Evolutionary conservation across 2,329 filamentous ascomycete genomes (phyloP), one percentile per base, ranked within the genome.

Genomic region (Xylaria sp.): DNA sequence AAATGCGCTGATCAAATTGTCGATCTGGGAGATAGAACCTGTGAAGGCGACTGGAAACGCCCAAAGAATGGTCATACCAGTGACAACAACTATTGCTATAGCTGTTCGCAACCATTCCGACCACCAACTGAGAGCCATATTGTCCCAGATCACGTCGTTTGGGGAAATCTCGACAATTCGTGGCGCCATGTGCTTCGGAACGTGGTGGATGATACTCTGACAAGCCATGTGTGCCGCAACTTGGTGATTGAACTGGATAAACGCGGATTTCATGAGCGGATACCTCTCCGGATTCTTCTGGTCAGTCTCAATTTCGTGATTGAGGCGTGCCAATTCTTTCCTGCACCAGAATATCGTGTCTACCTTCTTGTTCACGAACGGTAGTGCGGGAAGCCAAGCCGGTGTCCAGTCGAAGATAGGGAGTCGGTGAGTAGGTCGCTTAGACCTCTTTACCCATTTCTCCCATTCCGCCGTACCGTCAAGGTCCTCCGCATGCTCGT

Each of bases 181-280:
- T 0, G 94, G 94, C 1, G 91, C 83, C 94, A 99, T 99, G 51
- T 96, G 90, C 67, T 90, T 90, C 1, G 94, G 94, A 0, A 96
- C 75, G 69, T 99, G 94, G 72, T 97, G 92, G 46, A 89, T 92
- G 51, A 95, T 82, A 52, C 91, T 87, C 72, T 99, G 94, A 72
- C 92, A 97, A 59, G 93, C 94, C 94, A 99, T 97, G 70, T 99
- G 94, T 0, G 94, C 94, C 4, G 93, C 92, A 1, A 97, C 90
- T 72, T 99, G 94, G 70, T 97, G 89, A 70, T 99, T 96, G 80
- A 99, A 99, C 72, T 99, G 94, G 62, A 99, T 92, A 68, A 99
- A 99, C 0, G 94, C 94, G 0, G 93, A 96, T 69, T 90, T 96
- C 92, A 97, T 95, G 52, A 92, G 76, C 0, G 93, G 92, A 63